These are phyloP conservation scores for Aspergillus niger DNA, from an alignment of 2,329 filamentous ascomycete genomes.

Conservation along the genomic window DNA sequence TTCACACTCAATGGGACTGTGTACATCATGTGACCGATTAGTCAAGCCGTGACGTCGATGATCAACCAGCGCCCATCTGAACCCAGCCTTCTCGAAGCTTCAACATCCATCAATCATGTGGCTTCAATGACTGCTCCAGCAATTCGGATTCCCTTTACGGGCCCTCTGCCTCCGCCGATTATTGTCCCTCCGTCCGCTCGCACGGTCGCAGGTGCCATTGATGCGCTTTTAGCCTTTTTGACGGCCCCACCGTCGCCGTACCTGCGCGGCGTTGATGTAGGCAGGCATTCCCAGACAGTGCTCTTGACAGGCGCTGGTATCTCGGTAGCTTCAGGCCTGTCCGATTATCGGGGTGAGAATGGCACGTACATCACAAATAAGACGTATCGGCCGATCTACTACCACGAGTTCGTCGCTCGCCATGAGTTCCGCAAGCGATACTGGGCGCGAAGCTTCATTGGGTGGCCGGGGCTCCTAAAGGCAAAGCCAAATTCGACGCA, in stretches of 20 bases:
- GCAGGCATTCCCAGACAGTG: slow-evolving; percentile 59
- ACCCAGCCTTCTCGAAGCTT: neutral
- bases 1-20: no score
- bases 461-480: slow-evolving; percentile 79
- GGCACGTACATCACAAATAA: slow-evolving; percentile 94
- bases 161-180: slow-evolving; percentile 72
- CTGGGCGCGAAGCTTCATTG: slow-evolving; percentile 92
- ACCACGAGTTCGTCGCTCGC: slow-evolving; percentile 78
- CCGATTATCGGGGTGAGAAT: slow-evolving; percentile 86
- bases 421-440: slow-evolving; percentile 90
- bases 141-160: slow-evolving; percentile 89
- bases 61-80: neutral
- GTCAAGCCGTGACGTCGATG: neutral
- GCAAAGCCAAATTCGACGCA: slow-evolving; percentile 81
- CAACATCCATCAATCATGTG: slow-evolving; percentile 17
- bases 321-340: slow-evolving; percentile 86
- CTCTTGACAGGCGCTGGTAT: slow-evolving; percentile 83
- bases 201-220: slow-evolving; percentile 71
- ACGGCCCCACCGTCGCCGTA: slow-evolving; percentile 57
- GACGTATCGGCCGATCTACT: slow-evolving; percentile 88
- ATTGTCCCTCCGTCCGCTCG: slow-evolving; percentile 73
- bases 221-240: slow-evolving; percentile 77
- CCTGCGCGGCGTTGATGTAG: slow-evolving; percentile 47
- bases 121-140: slow-evolving; percentile 67
- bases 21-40: neutral